Evolutionary conservation across 2,329 filamentous ascomycete genomes (phyloP).

Genomic region (Diplocarpon mali): DNA sequence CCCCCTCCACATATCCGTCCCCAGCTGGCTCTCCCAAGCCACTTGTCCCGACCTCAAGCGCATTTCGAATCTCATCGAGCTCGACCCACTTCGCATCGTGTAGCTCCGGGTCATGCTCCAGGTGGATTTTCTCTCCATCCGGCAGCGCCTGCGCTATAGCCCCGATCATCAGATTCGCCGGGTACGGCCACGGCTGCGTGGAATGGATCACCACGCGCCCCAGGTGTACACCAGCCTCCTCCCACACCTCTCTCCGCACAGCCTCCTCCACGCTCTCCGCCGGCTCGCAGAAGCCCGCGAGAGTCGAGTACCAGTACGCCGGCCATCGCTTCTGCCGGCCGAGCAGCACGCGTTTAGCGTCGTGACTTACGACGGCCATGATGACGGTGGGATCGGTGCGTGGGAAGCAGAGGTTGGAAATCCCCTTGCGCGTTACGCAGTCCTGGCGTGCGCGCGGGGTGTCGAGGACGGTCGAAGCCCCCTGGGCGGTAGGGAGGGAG

Average conservation of each 20-base stretch:
- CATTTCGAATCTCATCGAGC: conserved; percentile 69
- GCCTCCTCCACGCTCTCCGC: conserved; percentile 79
- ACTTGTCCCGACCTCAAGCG: conserved; percentile 56
- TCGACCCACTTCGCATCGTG: conserved; percentile 84
- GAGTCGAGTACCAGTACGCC: conserved; percentile 73
- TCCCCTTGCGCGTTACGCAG: conserved; percentile 71
- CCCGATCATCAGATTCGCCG: conserved; percentile 74
- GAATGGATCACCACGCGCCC: conserved; percentile 73
- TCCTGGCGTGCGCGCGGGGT: conserved; percentile 45
- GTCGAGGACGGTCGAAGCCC: conserved; percentile 28
- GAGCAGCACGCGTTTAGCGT: conserved; percentile 58
- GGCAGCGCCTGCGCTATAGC: conserved; percentile 80
- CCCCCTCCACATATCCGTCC: conserved; percentile 62
- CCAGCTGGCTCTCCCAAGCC: conserved; percentile 53
- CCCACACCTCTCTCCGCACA: conserved; percentile 74
- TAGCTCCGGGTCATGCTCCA: conserved; percentile 84
- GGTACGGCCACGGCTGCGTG: conserved; percentile 81
- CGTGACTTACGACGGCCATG: conserved; percentile 76
- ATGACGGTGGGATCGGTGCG: conserved; percentile 83
- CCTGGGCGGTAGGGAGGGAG: conserved; percentile 26
- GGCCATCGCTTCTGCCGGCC: conserved; percentile 81
- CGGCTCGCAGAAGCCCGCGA: conserved; percentile 79
- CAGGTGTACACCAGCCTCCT: conserved; percentile 68
- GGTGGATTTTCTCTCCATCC: conserved; percentile 65
- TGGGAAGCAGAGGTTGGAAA: conserved; percentile 88